A percentile compares a stretch with the other conserved stretches of the same genome.
phyloP scores from a whole-genome alignment of 495 filamentous ascomycete genomes.

The Usnea hakonensis region DNA sequence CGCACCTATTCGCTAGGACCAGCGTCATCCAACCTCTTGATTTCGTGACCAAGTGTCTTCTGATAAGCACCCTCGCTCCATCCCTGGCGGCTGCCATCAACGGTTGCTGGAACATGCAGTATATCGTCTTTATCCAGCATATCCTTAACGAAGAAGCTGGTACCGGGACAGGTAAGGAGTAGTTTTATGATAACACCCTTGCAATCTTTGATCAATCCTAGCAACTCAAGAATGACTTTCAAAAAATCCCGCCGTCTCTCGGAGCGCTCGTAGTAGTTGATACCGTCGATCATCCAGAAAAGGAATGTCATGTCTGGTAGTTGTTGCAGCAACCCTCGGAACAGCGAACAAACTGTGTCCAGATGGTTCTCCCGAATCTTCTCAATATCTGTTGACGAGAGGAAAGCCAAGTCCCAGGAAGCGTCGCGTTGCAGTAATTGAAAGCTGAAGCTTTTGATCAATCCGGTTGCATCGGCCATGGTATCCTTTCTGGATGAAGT shows the following conservation, averaged over 20 bases:
- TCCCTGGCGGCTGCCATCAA: conserved; percentile 4
- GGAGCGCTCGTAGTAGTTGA: conserved; percentile 5
- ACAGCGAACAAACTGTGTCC: background rate
- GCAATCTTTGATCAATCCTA: background rate
- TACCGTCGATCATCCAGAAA: conserved; percentile 5
- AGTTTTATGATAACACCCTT: background rate
- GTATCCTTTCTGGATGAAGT: background rate
- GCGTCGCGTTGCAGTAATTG: background rate
- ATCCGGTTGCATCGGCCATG: background rate
- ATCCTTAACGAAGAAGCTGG: background rate
- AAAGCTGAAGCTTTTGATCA: conserved; percentile 1
- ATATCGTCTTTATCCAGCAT: background rate
- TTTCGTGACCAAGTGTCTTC: background rate
- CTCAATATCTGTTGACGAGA: background rate
- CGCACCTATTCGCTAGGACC: background rate
- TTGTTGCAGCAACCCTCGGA: background rate
- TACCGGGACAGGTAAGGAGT: background rate
- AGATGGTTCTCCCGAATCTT: background rate
- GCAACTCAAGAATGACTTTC: background rate
- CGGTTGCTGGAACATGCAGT: background rate
- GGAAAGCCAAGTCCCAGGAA: background rate
- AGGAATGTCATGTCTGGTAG: background rate
- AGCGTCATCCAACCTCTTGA: background rate
- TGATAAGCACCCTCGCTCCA: background rate
- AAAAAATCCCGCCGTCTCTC: background rate